phyloP scores from a whole-genome alignment of 2,329 filamentous ascomycete species.

The Ophioceras dolichostomum region DNA sequence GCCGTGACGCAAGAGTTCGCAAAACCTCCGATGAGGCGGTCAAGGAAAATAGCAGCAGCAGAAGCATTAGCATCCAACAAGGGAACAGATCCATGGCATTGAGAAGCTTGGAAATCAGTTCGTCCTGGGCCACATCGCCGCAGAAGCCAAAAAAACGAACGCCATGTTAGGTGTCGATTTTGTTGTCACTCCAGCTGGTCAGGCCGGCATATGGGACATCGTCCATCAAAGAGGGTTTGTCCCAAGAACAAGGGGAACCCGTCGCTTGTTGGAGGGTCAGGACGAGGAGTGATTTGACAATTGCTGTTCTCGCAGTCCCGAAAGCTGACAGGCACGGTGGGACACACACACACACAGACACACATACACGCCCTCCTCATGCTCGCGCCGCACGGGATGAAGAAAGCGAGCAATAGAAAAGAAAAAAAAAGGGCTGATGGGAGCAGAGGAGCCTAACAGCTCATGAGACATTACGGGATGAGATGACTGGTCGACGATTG shows the following conservation, averaged over 20 bases:
- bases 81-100: no score
- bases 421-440: background rate
- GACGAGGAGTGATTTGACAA: slow-evolving; percentile 19
- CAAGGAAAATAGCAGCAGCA: no score
- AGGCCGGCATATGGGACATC: no score
- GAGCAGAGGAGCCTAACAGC: background rate
- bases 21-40: no score
- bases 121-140: background rate
- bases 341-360: background rate
- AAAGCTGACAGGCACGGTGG: slow-evolving; percentile 4
- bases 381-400: no score
- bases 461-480: background rate
- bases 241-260: slow-evolving; percentile 10
- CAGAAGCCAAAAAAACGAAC: background rate
- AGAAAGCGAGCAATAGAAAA: background rate
- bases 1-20: no score
- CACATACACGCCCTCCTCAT: no score
- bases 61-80: no score
- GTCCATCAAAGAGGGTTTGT: no score
- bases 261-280: slow-evolving; percentile 13
- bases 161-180: no score
- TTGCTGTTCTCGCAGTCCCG: no score
- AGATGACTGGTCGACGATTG: background rate
- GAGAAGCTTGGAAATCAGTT: no score
- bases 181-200: background rate